Evolutionary conservation across 805 yeast species (phyloP), one percentile per base, ranked within the genome.

Genomic region (Isabelozyma rhagii): DNA sequence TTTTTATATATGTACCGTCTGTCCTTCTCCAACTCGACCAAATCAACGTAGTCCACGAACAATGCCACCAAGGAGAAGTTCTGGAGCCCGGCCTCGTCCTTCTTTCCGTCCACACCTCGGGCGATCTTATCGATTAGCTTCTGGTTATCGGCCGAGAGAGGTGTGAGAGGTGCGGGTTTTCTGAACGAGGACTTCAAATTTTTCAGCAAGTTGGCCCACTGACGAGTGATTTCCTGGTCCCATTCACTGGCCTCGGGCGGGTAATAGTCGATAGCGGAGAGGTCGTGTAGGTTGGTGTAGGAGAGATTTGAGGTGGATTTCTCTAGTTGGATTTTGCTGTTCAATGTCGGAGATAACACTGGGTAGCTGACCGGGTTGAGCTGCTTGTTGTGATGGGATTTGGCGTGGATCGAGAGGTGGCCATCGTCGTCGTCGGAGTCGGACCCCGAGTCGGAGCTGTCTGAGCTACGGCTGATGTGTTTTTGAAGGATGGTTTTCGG

Each of bases 41-140:
- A 78, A 64, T 89, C 96, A 9, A 87, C 96, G 44, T 77, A 71
- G 47, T 88, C 86, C 39, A 85, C 78, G 59, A 87, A 82, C 71
- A 89, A 64, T 39, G 86, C 83, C 28, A 87, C 80, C 21, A 88
- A 81, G 1, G 83, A 82, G 62, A 86, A 89, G 63, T 87, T 83
- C 60, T 82, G 84, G 48, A 78, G 68, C 0, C 85, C 83, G 27
- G 80, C 81, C 29, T 80, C 83, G 46, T 81, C 84, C 59, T 81
- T 78, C 42, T 81, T 77, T 7, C 96, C 96, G 66, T 89, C 96
- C 14, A 89, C 96, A 10, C 96, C 93, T 56, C 96, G 77, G 44
- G 80, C 75, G 44, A 89, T 84, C 47, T 87, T 80, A 65, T 89
- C 96, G 42, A 89, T 67, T 49, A 74, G 63, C 55, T 80, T 81